A percentile compares a stretch with the other conserved stretches of the same genome.
phyloP scores from a whole-genome alignment of 805 yeast species.

The Candida tallmaniae region DNA sequence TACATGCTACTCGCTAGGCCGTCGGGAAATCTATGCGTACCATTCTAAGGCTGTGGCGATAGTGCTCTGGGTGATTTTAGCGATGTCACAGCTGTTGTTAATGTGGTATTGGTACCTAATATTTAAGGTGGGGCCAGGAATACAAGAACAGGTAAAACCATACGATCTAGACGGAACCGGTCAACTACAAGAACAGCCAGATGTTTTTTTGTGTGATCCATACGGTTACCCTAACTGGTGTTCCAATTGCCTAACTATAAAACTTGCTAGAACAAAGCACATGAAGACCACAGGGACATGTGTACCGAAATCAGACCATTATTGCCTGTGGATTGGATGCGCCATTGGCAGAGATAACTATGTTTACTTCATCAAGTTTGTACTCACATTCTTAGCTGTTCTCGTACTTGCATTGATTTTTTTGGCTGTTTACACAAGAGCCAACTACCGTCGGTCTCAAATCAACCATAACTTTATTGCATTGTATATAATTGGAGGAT shows the following conservation, averaged over 20 bases:
- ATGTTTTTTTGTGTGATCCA: conserved; percentile 59
- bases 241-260: conserved; percentile 57
- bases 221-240: conserved; percentile 81
- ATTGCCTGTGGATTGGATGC: conserved; percentile 72
- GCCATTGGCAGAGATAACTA: conserved; percentile 69
- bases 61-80: conserved; percentile 29
- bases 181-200: conserved; percentile 41
- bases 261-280: conserved; percentile 68
- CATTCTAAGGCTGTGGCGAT: conserved; percentile 31
- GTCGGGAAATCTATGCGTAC: conserved; percentile 28
- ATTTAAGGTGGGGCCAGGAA: conserved; percentile 56
- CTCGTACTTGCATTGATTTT: conserved; percentile 28
- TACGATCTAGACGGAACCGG: conserved; percentile 22
- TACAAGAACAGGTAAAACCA: conserved; percentile 31
- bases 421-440: conserved; percentile 18
- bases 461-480: conserved; percentile 48
- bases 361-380: conserved; percentile 51
- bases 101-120: conserved; percentile 43
- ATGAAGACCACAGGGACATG: conserved; percentile 53
- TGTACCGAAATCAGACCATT: conserved; percentile 78
- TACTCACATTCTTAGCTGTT: conserved; percentile 30
- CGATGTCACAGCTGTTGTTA: conserved; percentile 16
- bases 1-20: conserved; percentile 41
- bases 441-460: conserved; percentile 11
- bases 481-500: conserved; percentile 39